These are phyloP conservation scores for Loxodes magnus DNA, from an alignment of 73 alveolate genomes.

Conservation along the genomic window DNA sequence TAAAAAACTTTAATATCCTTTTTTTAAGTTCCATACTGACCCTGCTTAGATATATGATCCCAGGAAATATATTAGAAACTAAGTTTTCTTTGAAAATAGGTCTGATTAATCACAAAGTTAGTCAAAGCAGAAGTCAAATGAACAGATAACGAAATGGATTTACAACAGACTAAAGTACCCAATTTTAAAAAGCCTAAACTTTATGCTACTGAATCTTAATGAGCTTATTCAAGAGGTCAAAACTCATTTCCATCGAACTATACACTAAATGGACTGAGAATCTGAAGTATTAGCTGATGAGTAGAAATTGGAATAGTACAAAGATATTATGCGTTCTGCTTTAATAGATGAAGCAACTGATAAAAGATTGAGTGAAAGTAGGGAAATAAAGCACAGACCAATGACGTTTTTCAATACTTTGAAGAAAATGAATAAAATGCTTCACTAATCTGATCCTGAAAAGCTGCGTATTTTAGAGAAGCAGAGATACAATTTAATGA, in stretches of 20 bases:
- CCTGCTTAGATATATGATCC: background rate
- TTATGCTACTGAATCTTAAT: too few relatives aligned
- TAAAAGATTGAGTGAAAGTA: background rate
- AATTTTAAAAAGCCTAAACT: too few relatives aligned
- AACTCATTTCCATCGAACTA: too few relatives aligned
- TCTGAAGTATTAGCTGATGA: too few relatives aligned
- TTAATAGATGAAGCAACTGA: background rate
- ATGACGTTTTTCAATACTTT: background rate
- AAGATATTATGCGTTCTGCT: too few relatives aligned
- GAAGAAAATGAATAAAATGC: background rate
- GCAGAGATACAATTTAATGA: slow-evolving; percentile 24
- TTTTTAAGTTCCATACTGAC: background rate
- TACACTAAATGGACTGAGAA: too few relatives aligned
- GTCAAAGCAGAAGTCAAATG: too few relatives aligned
- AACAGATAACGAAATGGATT: too few relatives aligned
- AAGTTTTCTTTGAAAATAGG: background rate
- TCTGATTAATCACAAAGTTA: too few relatives aligned
- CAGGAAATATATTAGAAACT: background rate
- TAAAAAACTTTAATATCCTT: background rate
- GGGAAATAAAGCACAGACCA: background rate
- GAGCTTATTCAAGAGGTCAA: too few relatives aligned
- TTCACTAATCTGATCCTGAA: slow-evolving; percentile 36
- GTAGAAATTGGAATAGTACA: too few relatives aligned
- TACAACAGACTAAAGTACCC: too few relatives aligned
- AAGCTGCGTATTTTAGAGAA: slow-evolving; percentile 18